These are phyloP conservation scores for Penicillium sp. DNA, from an alignment of 2,329 filamentous ascomycete genomes.

Conservation along the genomic window DNA sequence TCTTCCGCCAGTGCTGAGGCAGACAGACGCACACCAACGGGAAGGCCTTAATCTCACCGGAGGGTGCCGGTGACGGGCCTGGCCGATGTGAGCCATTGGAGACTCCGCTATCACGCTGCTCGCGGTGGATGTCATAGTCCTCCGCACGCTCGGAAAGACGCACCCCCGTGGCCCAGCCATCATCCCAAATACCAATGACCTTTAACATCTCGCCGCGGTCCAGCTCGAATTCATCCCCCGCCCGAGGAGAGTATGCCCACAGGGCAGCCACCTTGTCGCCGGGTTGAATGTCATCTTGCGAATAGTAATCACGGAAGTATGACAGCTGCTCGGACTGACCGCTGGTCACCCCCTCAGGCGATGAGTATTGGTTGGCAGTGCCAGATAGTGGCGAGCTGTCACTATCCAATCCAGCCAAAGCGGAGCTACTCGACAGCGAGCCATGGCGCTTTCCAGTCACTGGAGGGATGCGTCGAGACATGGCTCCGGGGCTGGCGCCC, in stretches of 20 bases:
- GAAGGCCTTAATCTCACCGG: slow-evolving; percentile 94
- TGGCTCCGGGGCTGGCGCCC: slow-evolving; percentile 70
- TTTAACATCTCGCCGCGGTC: slow-evolving; percentile 98
- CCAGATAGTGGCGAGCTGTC: slow-evolving; percentile 71
- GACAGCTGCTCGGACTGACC: slow-evolving; percentile 93
- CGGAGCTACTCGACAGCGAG: slow-evolving; percentile 85
- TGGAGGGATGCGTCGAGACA: slow-evolving; percentile 52
- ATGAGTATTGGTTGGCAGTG: slow-evolving; percentile 75
- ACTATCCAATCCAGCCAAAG: slow-evolving; percentile 63
- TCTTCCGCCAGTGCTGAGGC: slow-evolving; percentile 94
- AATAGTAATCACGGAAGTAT: slow-evolving; percentile 99
- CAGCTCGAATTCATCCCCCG: slow-evolving; percentile 87
- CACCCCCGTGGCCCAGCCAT: slow-evolving; percentile 96
- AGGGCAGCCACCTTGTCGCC: slow-evolving; percentile 86
- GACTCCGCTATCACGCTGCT: slow-evolving; percentile 89
- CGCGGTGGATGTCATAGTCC: slow-evolving; percentile 78
- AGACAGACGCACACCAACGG: slow-evolving; percentile 94
- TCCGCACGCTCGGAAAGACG: slow-evolving; percentile 80
- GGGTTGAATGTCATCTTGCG: slow-evolving; percentile 90
- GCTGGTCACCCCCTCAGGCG: slow-evolving; percentile 77
- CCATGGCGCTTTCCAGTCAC: slow-evolving; percentile 68
- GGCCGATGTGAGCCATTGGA: slow-evolving; percentile 71
- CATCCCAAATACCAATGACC: slow-evolving; percentile 97
- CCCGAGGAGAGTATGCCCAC: slow-evolving; percentile 96
- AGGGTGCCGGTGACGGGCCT: slow-evolving; percentile 62